phyloP scores from a whole-genome alignment of 2,329 filamentous ascomycete genomes.

The Ceratocystis destructans region DNA sequence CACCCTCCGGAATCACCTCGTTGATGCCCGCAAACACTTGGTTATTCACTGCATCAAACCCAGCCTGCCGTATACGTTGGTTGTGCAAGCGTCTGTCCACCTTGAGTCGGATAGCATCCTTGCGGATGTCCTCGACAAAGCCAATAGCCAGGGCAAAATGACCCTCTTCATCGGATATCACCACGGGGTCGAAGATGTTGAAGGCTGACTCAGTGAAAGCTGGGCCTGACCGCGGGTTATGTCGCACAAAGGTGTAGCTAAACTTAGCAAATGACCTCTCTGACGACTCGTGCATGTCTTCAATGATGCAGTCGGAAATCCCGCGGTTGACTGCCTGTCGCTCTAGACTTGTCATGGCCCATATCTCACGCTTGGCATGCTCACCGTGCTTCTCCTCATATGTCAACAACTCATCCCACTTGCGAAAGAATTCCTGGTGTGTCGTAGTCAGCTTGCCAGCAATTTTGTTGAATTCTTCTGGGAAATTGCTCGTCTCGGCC shows the following conservation, averaged over 20 bases:
- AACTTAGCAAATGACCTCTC: slow-evolving; percentile 81
- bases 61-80: slow-evolving; percentile 57
- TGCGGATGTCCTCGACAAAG: slow-evolving; percentile 66
- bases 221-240: slow-evolving; percentile 45
- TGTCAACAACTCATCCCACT: slow-evolving; percentile 86
- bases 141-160: slow-evolving; percentile 93
- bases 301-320: slow-evolving; percentile 72
- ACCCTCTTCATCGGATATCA: slow-evolving; percentile 89
- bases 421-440: slow-evolving; percentile 76
- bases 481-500: slow-evolving; percentile 66
- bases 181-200: slow-evolving; percentile 73
- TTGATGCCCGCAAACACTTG: slow-evolving; percentile 87
- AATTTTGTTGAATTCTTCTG: slow-evolving; percentile 67
- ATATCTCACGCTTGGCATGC: slow-evolving; percentile 76
- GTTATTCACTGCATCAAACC: slow-evolving; percentile 63
- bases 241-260: slow-evolving; percentile 71
- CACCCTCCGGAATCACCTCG: slow-evolving; percentile 43
- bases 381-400: slow-evolving; percentile 88
- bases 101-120: slow-evolving; percentile 66
- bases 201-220: slow-evolving; percentile 90
- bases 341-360: slow-evolving; percentile 87
- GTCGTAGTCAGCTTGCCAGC: slow-evolving; percentile 60
- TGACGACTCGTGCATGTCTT: slow-evolving; percentile 38
- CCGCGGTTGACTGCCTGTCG: slow-evolving; percentile 80
- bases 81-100: slow-evolving; percentile 87